phyloP scores from a whole-genome alignment of 805 yeast species.

The Hanseniaspora taiwanica region DNA sequence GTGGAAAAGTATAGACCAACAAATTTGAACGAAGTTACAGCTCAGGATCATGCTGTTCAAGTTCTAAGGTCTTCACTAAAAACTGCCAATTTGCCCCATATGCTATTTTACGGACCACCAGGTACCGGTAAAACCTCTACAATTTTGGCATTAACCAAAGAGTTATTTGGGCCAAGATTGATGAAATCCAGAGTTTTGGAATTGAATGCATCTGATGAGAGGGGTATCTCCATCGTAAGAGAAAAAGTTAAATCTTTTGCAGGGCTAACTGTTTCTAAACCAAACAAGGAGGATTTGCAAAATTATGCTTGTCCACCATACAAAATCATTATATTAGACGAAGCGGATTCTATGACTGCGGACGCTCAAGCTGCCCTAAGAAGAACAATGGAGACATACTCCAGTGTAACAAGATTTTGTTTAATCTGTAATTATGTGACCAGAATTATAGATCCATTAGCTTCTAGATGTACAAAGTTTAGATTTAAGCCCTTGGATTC shows the following conservation, averaged over 20 bases:
- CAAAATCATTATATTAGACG: constrained; percentile 83
- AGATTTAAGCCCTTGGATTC: constrained; percentile 72
- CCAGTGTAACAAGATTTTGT: constrained; percentile 85
- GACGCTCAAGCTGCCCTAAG: constrained; percentile 94
- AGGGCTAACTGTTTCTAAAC: constrained; percentile 69
- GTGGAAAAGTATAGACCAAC: constrained; percentile 92
- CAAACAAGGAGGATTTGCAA: constrained; percentile 50
- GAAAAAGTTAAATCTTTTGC: constrained; percentile 82
- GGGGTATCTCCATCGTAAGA: constrained; percentile 81
- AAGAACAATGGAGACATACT: constrained; percentile 86
- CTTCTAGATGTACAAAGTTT: constrained; percentile 92
- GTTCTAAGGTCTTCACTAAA: constrained; percentile 68
- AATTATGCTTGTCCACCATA: constrained; percentile 94
- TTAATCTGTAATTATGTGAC: constrained; percentile 93
- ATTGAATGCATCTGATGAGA: constrained; percentile 79
- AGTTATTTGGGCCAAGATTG: constrained; percentile 60
- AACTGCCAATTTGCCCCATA: constrained; percentile 79
- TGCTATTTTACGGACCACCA: constrained; percentile 88
- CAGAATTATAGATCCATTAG: constrained; percentile 89
- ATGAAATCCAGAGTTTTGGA: constrained; percentile 64
- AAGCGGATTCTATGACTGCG: constrained; percentile 94
- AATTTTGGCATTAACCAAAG: constrained; percentile 67
- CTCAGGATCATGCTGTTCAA: constrained; percentile 81
- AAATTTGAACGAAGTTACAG: constrained; percentile 71
- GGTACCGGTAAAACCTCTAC: constrained; percentile 92